Conservation (phyloP, 73 alveolate species). For the Paramecium primaurelia region DNA sequence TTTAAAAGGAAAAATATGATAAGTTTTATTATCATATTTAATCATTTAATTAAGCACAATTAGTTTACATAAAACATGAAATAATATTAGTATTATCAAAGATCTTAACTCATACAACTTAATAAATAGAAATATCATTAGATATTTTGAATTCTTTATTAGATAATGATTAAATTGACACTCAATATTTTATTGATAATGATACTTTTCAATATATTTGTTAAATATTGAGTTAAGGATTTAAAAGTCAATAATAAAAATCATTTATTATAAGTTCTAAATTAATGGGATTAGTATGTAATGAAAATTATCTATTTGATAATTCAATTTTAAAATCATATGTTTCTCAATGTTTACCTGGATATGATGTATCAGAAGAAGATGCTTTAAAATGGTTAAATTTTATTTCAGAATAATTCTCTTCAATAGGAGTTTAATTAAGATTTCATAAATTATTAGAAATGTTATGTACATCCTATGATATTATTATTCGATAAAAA, state of each 20-base stretch:
- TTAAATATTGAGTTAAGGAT: neutral
- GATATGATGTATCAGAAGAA: neutral
- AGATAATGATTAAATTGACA: neutral
- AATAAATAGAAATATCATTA: neutral
- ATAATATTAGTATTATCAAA: neutral
- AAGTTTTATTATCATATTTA: neutral
- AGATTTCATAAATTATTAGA: neutral
- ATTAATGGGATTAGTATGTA: neutral
- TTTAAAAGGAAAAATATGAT: neutral
- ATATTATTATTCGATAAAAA: neutral
- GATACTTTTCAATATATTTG: neutral
- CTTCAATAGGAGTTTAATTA: neutral
- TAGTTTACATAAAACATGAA: neutral
- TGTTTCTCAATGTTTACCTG: neutral
- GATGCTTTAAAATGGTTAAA: neutral
- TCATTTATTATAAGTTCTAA: neutral
- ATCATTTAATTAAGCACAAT: neutral
- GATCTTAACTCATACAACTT: neutral
- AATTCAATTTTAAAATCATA: neutral
- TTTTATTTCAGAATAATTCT: neutral
- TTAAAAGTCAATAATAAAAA: neutral
- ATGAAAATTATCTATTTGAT: neutral
- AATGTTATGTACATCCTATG: neutral
- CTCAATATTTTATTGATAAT: neutral
- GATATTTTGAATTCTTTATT: neutral